Evolutionary conservation across 257 asterid genomes (phyloP).

Genomic region (Ophiorrhiza pumila): DNA sequence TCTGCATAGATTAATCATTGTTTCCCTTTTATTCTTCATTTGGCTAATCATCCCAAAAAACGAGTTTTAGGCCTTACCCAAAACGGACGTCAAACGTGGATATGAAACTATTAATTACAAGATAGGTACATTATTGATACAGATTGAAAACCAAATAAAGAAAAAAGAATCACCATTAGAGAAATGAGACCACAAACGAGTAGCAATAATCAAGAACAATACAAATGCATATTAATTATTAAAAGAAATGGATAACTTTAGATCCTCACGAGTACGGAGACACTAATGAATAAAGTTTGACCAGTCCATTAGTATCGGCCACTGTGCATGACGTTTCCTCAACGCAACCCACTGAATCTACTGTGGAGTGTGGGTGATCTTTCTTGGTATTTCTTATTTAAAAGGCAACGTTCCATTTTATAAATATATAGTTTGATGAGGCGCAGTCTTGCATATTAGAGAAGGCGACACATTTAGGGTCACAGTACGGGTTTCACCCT

Average conservation of each 20-base stretch:
- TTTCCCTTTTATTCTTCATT: not conserved
- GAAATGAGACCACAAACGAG: not conserved
- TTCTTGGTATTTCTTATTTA: not conserved
- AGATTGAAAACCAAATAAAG: not conserved
- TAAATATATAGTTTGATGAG: no score
- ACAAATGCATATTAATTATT: not conserved
- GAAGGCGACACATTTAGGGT: no score
- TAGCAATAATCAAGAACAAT: not conserved
- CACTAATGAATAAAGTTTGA: conserved; percentile 15
- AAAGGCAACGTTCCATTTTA: no score
- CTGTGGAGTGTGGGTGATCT: not conserved
- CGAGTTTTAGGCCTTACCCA: not conserved
- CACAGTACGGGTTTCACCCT: no score
- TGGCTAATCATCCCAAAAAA: not conserved
- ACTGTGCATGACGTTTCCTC: conserved; percentile 36
- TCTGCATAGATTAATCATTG: not conserved
- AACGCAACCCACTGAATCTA: conserved; percentile 29
- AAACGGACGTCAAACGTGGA: not conserved
- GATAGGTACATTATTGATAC: no score
- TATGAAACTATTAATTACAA: no score
- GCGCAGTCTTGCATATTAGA: no score
- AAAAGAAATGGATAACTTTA: not conserved
- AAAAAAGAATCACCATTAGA: not conserved
- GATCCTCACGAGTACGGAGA: not conserved
- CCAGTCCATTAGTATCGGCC: conserved; percentile 9